These are phyloP conservation scores for Phaeosphaeria sp. DNA, from an alignment of 2,329 filamentous ascomycete species.

Conservation along the genomic window DNA sequence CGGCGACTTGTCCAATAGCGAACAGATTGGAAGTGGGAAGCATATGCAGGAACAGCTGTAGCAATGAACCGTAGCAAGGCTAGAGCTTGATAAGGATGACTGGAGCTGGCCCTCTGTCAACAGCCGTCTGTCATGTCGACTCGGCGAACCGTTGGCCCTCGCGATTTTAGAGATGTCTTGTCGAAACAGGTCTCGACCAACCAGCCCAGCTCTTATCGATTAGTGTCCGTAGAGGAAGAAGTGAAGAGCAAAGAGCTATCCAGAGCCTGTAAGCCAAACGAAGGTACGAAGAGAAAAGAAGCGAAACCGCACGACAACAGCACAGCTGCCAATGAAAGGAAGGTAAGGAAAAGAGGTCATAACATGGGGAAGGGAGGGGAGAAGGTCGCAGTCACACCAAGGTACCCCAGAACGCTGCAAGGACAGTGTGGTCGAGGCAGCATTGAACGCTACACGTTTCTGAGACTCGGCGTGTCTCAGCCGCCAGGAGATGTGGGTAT, in stretches of 20 bases:
- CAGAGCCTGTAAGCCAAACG: constrained; percentile 40
- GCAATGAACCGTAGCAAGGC: constrained; percentile 19
- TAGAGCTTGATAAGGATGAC: constrained; percentile 33
- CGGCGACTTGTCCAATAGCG: constrained; percentile 22
- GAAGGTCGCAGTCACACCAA: constrained; percentile 38
- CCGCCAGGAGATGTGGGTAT: constrained; percentile 18
- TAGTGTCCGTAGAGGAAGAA: constrained; percentile 3
- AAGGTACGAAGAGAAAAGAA: constrained; percentile 36
- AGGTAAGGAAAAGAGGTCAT: constrained; percentile 31
- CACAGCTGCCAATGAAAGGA: constrained; percentile 44
- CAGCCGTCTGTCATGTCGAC: constrained; percentile 35
- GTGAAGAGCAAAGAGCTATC: constrained; percentile 18
- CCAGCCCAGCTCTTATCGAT: constrained; percentile 6
- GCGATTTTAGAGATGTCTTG: constrained; percentile 9
- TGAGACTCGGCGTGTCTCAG: constrained; percentile 43
- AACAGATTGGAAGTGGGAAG: constrained; percentile 30
- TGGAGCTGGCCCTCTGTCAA: constrained; percentile 42
- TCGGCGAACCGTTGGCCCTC: constrained; percentile 31
- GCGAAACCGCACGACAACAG: constrained; percentile 46
- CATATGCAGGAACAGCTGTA: constrained; percentile 34
- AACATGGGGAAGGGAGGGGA: constrained; percentile 30
- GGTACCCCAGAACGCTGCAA: constrained; percentile 33
- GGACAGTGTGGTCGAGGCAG: constrained; percentile 35
- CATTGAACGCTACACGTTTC: constrained; percentile 44
- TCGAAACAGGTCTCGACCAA: constrained; percentile 19